Evolutionary conservation across 2,329 filamentous ascomycete species (phyloP).

Genomic region (Fusarium subtropicale): DNA sequence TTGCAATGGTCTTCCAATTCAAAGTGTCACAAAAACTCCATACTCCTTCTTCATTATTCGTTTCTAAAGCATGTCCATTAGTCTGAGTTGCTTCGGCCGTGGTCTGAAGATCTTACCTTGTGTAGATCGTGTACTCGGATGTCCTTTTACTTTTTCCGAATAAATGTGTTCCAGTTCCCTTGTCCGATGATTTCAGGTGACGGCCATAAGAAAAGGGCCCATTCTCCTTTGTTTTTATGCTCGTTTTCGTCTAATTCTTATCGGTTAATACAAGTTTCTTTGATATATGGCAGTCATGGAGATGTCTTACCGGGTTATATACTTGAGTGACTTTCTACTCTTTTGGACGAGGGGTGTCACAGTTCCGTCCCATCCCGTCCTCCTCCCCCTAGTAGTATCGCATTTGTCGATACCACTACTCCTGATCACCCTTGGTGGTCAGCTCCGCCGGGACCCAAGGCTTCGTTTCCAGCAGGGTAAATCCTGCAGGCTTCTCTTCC

Average conservation of each 20-base stretch:
- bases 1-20: neutral
- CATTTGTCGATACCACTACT: neutral
- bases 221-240: neutral
- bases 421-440: neutral
- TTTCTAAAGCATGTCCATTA: neutral
- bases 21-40: neutral
- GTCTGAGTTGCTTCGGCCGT: neutral
- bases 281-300: too few relatives aligned
- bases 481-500: conserved; percentile 6
- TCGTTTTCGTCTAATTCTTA: neutral
- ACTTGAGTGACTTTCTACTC: neutral
- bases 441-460: neutral
- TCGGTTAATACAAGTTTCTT: neutral
- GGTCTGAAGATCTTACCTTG: neutral
- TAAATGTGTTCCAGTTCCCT: neutral
- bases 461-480: neutral
- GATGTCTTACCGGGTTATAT: neutral
- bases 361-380: neutral
- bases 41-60: neutral
- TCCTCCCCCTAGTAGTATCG: neutral
- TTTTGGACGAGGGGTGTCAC: neutral
- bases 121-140: neutral
- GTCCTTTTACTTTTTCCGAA: neutral
- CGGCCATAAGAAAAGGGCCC: neutral
- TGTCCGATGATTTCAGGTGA: neutral